Conservation (phyloP, 2,329 filamentous ascomycete species). For the Paecilomyces dactylethromorphus region DNA sequence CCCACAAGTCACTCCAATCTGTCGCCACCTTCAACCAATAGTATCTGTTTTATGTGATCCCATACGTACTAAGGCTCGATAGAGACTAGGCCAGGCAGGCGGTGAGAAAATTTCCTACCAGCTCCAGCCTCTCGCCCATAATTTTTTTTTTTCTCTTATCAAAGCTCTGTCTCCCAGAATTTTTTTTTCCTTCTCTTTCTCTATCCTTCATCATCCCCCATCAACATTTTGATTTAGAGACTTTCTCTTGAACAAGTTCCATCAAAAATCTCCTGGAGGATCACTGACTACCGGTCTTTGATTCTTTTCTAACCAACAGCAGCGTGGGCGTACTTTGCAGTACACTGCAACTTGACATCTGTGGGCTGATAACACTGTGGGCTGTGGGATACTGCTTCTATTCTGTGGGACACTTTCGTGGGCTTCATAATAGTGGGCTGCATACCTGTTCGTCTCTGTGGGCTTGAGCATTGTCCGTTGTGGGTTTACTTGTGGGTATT, state of each 20-base stretch:
- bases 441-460: constrained; percentile 38
- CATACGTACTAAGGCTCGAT: not conserved
- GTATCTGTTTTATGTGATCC: not conserved
- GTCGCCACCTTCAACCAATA: not conserved
- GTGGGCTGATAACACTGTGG: constrained; percentile 25
- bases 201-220: constrained; percentile 11
- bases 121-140: constrained; percentile 22
- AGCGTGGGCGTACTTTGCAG: constrained; percentile 26
- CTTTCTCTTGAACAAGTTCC: constrained; percentile 1
- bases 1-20: not conserved
- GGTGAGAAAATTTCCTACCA: constrained; percentile 17
- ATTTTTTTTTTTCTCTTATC: constrained; percentile 21
- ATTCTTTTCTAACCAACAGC: constrained; percentile 20
- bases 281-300: constrained; percentile 3
- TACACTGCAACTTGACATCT: constrained; percentile 29
- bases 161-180: constrained; percentile 18
- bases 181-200: constrained; percentile 17
- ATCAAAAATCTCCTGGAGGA: not conserved
- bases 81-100: constrained; percentile 12
- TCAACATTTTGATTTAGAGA: constrained; percentile 3
- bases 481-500: constrained; percentile 35
- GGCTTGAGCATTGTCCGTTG: constrained; percentile 37
- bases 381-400: constrained; percentile 34
- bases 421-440: constrained; percentile 36
- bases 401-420: constrained; percentile 35